Percentiles rank a stretch among this genome's conserved stretches.
These are phyloP conservation scores for Pseudodiploospora longispora DNA, from an alignment of 2,329 filamentous ascomycete genomes.

Conservation along the genomic window DNA sequence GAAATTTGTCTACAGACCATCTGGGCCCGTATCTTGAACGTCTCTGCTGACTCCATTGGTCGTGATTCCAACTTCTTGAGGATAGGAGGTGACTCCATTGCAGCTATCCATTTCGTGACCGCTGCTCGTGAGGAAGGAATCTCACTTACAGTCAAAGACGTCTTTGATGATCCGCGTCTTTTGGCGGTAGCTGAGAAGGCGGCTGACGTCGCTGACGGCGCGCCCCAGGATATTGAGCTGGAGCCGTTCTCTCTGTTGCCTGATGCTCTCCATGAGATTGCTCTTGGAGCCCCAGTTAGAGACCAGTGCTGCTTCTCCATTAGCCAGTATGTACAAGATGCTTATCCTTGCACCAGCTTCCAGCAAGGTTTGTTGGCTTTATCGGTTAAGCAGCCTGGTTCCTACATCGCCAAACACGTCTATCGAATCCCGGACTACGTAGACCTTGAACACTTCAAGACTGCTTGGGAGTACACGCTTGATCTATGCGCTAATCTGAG, in stretches of 20 bases:
- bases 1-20: not conserved
- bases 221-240: not conserved
- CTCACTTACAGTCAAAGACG: not conserved
- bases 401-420: not conserved
- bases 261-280: not conserved
- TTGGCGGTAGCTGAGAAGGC: not conserved
- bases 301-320: not conserved
- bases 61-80: not conserved
- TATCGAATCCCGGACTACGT: not conserved
- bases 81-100: not conserved
- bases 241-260: not conserved
- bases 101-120: not conserved
- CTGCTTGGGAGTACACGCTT: not conserved
- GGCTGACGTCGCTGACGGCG: not conserved
- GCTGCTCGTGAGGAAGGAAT: not conserved
- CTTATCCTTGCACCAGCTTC: not conserved
- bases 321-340: not conserved
- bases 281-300: too few relatives aligned
- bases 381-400: not conserved
- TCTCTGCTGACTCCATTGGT: not conserved
- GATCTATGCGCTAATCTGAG: not conserved
- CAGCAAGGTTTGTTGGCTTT: not conserved
- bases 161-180: not conserved
- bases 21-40: not conserved
- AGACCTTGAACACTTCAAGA: not conserved